Evolutionary conservation across 208 protist species (phyloP).

Genomic region (Trypanosoma rangeli): DNA sequence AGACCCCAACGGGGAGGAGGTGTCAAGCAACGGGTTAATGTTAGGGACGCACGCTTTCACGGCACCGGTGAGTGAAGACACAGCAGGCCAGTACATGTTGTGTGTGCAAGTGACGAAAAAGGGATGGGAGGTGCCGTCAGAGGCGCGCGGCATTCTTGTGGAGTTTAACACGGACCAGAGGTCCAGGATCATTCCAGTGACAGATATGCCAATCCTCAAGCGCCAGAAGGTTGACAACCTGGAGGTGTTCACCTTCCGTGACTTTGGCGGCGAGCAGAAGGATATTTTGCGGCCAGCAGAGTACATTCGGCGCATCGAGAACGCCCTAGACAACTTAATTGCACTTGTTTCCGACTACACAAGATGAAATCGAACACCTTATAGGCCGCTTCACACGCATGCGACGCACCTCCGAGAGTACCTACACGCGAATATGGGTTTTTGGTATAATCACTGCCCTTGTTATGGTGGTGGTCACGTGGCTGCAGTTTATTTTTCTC

Average conservation of each 20-base stretch:
- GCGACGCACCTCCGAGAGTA: slow-evolving; percentile 72
- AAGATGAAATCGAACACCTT: slow-evolving; percentile 25
- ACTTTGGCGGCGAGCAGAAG: slow-evolving; percentile 62
- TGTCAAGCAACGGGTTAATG: slow-evolving; percentile 4
- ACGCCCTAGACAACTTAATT: slow-evolving; percentile 22
- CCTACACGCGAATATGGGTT: slow-evolving; percentile 75
- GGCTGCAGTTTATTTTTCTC: slow-evolving; percentile 67
- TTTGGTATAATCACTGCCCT: slow-evolving; percentile 48
- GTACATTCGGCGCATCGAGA: slow-evolving; percentile 51
- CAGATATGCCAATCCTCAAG: slow-evolving; percentile 18
- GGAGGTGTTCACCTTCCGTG: slow-evolving; percentile 68
- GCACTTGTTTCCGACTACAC: slow-evolving; percentile 13
- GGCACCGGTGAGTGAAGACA: background rate
- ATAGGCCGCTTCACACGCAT: slow-evolving; percentile 36
- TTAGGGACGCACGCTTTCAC: slow-evolving; percentile 28
- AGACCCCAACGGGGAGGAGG: slow-evolving; percentile 3
- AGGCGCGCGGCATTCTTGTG: slow-evolving; percentile 15
- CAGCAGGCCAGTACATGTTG: slow-evolving; percentile 24
- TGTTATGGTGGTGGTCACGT: slow-evolving; percentile 41
- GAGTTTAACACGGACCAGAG: slow-evolving; percentile 32
- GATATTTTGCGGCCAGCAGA: slow-evolving; percentile 48
- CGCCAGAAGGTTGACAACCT: slow-evolving; percentile 48
- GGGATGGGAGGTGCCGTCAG: slow-evolving; percentile 3
- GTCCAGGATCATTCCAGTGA: background rate
- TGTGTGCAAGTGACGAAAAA: slow-evolving; percentile 24